A percentile compares a stretch with the other conserved stretches of the same genome.
Conservation (phyloP, 106 monocot genomes). For the Alisma plantagoaquatica region DNA sequence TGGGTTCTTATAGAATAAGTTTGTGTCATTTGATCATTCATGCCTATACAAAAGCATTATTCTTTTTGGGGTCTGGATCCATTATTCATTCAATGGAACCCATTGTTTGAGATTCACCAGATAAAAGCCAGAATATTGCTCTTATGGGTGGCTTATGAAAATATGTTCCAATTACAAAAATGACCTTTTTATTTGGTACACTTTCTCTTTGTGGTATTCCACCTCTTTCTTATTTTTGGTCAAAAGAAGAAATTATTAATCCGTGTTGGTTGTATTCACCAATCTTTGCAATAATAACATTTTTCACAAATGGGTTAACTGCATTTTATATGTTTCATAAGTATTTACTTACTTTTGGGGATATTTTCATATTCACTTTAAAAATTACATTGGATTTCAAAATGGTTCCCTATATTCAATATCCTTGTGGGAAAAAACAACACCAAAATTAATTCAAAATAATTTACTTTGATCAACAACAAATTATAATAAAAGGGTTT, state of each 20-base stretch:
- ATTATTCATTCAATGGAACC: conserved; percentile 11
- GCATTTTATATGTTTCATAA: conserved; percentile 10
- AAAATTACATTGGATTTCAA: background rate
- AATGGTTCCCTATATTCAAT: background rate
- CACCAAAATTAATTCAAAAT: background rate
- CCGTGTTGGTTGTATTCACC: conserved; percentile 9
- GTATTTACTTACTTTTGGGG: background rate
- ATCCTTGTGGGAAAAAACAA: background rate
- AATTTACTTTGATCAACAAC: background rate
- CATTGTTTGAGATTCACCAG: conserved; percentile 4
- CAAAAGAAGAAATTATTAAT: conserved; percentile 15
- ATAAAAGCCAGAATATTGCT: conserved; percentile 9
- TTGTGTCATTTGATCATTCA: conserved; percentile 22
- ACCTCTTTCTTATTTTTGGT: conserved; percentile 10
- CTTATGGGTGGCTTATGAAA: conserved; percentile 11
- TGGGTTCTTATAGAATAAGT: conserved; percentile 12
- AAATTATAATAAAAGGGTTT: background rate
- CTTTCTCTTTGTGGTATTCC: conserved; percentile 15
- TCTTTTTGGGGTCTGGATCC: conserved; percentile 8
- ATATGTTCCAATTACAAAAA: conserved; percentile 20
- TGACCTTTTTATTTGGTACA: conserved; percentile 9
- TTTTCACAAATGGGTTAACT: background rate
- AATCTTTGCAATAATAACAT: conserved; percentile 13
- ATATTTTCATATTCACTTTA: conserved; percentile 6
- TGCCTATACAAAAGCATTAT: conserved; percentile 13